Evolutionary conservation across 495 filamentous ascomycete genomes (phyloP).

Genomic region (Xylaria acuta): DNA sequence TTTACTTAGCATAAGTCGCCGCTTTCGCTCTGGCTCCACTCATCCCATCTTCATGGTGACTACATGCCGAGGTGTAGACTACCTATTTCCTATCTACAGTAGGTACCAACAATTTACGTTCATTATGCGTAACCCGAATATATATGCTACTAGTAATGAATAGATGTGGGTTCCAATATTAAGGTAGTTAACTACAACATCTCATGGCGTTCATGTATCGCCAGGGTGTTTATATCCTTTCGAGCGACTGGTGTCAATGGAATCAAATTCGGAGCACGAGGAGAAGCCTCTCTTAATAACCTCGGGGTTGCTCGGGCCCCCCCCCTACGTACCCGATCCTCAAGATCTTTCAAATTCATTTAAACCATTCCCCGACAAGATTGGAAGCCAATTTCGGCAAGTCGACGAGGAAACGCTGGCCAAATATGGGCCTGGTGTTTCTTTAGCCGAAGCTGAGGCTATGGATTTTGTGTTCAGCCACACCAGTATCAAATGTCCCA

Average conservation of each 20-base stretch:
- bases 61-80: too few species aligned
- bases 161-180: too few species aligned
- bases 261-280: neutral
- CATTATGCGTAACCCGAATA: neutral
- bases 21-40: neutral
- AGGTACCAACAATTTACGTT: neutral
- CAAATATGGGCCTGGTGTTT: neutral
- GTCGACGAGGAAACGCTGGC: neutral
- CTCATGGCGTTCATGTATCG: too few species aligned
- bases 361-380: neutral
- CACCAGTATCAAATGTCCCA: constrained; percentile 15
- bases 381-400: neutral
- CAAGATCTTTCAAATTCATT: neutral
- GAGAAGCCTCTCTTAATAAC: neutral
- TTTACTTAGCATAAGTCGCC: neutral
- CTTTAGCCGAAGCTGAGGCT: constrained; percentile 11
- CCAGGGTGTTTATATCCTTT: too few species aligned
- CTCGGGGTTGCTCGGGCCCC: neutral
- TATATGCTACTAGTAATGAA: too few species aligned
- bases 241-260: neutral
- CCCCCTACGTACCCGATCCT: neutral
- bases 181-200: too few species aligned
- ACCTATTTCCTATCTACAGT: too few species aligned
- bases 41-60: neutral
- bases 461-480: constrained; percentile 9